These are phyloP conservation scores for Phialophora macrospora DNA, from an alignment of 2,329 filamentous ascomycete genomes.

Conservation along the genomic window DNA sequence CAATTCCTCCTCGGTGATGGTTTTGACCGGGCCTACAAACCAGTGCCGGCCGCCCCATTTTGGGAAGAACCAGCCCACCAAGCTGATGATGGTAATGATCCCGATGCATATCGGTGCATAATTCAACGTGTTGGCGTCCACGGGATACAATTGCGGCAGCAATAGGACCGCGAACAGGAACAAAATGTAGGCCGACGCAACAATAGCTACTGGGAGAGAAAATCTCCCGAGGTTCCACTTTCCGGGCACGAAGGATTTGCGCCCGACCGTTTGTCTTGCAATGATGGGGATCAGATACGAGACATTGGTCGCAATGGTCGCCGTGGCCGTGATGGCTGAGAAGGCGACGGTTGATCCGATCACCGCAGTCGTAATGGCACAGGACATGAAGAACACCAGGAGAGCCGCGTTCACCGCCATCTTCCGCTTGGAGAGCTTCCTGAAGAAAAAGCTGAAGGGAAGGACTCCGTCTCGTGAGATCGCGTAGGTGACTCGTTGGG, in stretches of 20 bases:
- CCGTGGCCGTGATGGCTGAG: conserved; percentile 47
- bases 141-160: conserved; percentile 48
- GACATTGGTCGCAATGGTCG: conserved; percentile 48
- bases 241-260: conserved; percentile 44
- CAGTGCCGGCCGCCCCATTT: conserved; percentile 46
- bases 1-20: conserved; percentile 43
- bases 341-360: conserved; percentile 49
- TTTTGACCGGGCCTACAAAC: conserved; percentile 48
- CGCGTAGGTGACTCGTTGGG: conserved; percentile 50
- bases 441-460: conserved; percentile 46
- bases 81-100: conserved; percentile 45
- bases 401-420: conserved; percentile 47
- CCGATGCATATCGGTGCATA: conserved; percentile 50
- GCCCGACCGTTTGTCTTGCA: conserved; percentile 48
- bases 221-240: conserved; percentile 45
- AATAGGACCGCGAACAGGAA: conserved; percentile 47
- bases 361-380: conserved; percentile 46
- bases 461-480: conserved; percentile 50
- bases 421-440: conserved; percentile 42
- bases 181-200: conserved; percentile 45
- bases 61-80: conserved; percentile 47
- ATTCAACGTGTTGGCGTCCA: conserved; percentile 46
- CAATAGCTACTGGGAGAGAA: conserved; percentile 40
- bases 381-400: conserved; percentile 43
- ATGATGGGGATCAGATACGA: conserved; percentile 49